Evolutionary conservation across 2,329 filamentous ascomycete genomes (phyloP).

Genomic region (Sporothrix luriei): DNA sequence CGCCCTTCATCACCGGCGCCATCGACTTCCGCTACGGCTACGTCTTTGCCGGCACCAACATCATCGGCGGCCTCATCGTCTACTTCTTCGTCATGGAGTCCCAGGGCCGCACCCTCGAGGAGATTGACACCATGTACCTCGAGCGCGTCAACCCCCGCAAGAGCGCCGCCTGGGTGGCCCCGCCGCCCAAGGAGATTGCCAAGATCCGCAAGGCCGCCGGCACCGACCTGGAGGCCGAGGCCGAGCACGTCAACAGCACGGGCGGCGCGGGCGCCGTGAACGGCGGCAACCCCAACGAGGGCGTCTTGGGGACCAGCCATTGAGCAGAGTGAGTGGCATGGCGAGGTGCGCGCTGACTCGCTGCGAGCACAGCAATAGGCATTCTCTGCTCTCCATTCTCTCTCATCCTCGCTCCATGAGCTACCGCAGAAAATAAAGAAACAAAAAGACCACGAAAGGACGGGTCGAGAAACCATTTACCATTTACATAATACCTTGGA

Average conservation of each 20-base stretch:
- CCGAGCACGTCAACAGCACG: constrained; percentile 23
- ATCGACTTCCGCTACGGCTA: constrained; percentile 73
- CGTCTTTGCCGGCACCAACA: constrained; percentile 72
- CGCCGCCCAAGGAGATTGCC: constrained; percentile 30
- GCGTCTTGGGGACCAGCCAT: background rate
- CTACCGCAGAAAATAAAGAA: too few relatives aligned
- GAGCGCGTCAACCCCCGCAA: constrained; percentile 39
- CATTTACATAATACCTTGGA: too few relatives aligned
- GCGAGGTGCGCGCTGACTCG: too few relatives aligned
- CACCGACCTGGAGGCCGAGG: constrained; percentile 27
- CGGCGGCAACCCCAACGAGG: background rate
- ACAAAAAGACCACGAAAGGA: too few relatives aligned
- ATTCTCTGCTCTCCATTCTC: too few relatives aligned
- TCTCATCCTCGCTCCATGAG: too few relatives aligned
- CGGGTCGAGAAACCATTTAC: too few relatives aligned
- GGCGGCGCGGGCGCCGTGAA: background rate
- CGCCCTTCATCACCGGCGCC: constrained; percentile 49
- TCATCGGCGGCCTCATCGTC: constrained; percentile 70
- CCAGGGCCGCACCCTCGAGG: constrained; percentile 79
- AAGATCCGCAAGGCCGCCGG: constrained; percentile 32
- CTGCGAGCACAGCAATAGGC: too few relatives aligned
- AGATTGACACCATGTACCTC: constrained; percentile 68
- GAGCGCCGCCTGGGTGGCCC: constrained; percentile 37
- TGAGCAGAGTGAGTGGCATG: too few relatives aligned
- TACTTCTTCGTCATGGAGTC: constrained; percentile 83